A percentile compares a stretch with the other conserved stretches of the same genome.
These are phyloP conservation scores for Pyropia haitanensis DNA, from an alignment of 23 red algal genomes.

Conservation along the genomic window DNA sequence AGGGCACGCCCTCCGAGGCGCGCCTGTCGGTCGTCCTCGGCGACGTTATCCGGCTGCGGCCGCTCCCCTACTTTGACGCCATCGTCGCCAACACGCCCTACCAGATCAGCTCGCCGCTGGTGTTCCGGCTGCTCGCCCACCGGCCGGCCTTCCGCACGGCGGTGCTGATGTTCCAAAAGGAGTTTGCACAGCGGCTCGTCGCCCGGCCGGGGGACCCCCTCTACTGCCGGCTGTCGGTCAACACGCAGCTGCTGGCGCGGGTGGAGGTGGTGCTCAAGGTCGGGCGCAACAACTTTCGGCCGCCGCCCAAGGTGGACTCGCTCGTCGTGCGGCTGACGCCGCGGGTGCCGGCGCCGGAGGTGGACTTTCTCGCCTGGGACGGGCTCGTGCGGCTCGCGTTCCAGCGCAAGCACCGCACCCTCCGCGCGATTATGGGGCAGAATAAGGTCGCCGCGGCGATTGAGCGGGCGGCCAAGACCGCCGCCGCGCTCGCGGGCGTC, in stretches of 20 bases:
- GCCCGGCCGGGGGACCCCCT: slow-evolving; percentile 82
- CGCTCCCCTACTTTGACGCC: slow-evolving; percentile 82
- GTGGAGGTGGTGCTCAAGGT: slow-evolving; percentile 83
- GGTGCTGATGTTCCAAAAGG: slow-evolving; percentile 94
- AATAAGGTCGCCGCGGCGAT: slow-evolving; percentile 45
- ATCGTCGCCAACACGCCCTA: slow-evolving; percentile 97
- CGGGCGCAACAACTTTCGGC: slow-evolving; percentile 86
- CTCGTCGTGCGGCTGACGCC: slow-evolving; percentile 84
- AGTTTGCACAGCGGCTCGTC: slow-evolving; percentile 83
- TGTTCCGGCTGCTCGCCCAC: slow-evolving; percentile 85
- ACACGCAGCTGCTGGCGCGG: slow-evolving; percentile 74
- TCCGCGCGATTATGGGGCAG: slow-evolving; percentile 74
- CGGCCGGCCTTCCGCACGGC: slow-evolving; percentile 65
- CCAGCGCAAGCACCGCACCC: slow-evolving; percentile 78
- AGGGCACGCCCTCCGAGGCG: slow-evolving; percentile 20
- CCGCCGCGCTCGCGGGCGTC: slow-evolving; percentile 2
- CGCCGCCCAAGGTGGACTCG: slow-evolving; percentile 91
- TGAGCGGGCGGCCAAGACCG: slow-evolving; percentile 18
- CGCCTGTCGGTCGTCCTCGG: slow-evolving; percentile 56
- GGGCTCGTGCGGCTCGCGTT: slow-evolving; percentile 83
- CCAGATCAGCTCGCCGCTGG: slow-evolving; percentile 94
- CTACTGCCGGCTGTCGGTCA: slow-evolving; percentile 89
- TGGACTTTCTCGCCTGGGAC: slow-evolving; percentile 88
- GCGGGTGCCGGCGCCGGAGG: slow-evolving; percentile 49
- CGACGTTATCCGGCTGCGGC: slow-evolving; percentile 58